Evolutionary conservation across 2,329 filamentous ascomycete genomes (phyloP).

Genomic region (Arthroderma sp.): DNA sequence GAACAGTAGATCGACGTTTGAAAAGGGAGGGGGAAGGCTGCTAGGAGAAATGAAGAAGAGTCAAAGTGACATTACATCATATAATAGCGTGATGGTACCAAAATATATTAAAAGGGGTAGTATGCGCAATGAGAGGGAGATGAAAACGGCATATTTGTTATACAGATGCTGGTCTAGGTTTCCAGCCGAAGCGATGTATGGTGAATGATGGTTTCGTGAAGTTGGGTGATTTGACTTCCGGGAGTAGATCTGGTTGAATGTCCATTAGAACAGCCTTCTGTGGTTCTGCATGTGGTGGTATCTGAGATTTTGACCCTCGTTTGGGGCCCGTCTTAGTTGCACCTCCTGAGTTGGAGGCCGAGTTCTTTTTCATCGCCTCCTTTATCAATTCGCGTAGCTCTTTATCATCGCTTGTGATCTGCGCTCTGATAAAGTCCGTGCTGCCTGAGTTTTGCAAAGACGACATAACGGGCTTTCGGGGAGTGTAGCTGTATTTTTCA

Average conservation of each 20-base stretch:
- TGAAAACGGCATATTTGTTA: not conserved
- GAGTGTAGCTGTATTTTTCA: constrained; percentile 53
- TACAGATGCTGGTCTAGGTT: constrained; percentile 8
- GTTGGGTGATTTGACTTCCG: constrained; percentile 4
- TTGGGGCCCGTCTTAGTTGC: not conserved
- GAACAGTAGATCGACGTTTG: not conserved
- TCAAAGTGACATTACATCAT: not conserved
- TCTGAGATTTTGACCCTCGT: not conserved
- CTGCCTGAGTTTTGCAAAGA: constrained; percentile 45
- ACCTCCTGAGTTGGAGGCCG: constrained; percentile 12
- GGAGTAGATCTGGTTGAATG: constrained; percentile 27
- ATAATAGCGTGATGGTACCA: not conserved
- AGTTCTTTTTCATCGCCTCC: constrained; percentile 38
- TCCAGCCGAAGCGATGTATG: constrained; percentile 12
- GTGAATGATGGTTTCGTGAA: constrained; percentile 9
- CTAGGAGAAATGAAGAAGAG: not conserved
- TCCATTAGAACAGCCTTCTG: constrained; percentile 37
- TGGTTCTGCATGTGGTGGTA: constrained; percentile 28
- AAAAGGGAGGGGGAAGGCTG: not conserved
- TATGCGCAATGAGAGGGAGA: not conserved
- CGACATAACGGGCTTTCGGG: constrained; percentile 70
- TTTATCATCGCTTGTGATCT: constrained; percentile 62
- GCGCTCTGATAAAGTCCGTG: constrained; percentile 63
- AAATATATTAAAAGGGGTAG: not conserved
- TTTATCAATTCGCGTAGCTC: constrained; percentile 65